Conservation (phyloP, 306 rosid genomes). For the Trifolium dubium region DNA sequence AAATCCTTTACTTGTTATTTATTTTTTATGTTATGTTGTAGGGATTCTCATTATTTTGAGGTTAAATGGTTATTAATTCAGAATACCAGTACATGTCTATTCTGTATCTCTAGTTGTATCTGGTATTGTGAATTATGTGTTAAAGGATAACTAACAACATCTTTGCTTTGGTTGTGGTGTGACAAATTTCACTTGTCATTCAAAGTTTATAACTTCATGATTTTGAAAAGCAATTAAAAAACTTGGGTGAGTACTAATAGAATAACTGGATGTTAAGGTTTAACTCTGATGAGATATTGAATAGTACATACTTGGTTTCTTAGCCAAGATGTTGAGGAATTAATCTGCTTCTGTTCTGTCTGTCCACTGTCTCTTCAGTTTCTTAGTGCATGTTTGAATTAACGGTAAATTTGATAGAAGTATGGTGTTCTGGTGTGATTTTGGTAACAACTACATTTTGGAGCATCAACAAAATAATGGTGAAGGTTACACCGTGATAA, state of each 20-base stretch:
- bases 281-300: not conserved
- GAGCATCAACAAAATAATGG: not conserved
- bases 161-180: not conserved
- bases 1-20: constrained; percentile 30
- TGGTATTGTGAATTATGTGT: not conserved
- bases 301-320: not conserved
- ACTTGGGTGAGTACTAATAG: not conserved
- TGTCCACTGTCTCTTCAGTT: not conserved
- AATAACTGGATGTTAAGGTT: not conserved
- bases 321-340: not conserved
- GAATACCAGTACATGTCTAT: constrained; percentile 10
- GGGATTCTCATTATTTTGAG: constrained; percentile 32
- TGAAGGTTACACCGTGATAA: not conserved
- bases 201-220: not conserved
- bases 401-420: not conserved
- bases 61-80: constrained; percentile 44
- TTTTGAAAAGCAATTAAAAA: not conserved
- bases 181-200: not conserved
- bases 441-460: not conserved
- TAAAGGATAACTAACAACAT: not conserved
- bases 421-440: not conserved
- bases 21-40: constrained; percentile 35
- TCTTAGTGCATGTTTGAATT: not conserved
- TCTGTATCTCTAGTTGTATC: constrained; percentile 15
- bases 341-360: not conserved